phyloP scores from a whole-genome alignment of 257 asterid genomes.

The Solanum lycopersicoides region DNA sequence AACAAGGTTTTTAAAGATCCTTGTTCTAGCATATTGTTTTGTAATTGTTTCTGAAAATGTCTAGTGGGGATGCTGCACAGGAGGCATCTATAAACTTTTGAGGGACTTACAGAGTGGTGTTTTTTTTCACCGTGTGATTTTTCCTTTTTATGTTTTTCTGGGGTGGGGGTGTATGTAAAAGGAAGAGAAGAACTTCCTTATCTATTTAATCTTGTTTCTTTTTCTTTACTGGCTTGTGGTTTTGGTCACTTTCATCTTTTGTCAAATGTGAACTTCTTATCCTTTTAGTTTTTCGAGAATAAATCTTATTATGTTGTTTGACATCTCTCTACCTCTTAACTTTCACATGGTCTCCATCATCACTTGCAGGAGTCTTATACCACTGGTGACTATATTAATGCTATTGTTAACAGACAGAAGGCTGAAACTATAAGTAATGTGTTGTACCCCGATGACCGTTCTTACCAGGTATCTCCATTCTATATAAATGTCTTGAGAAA shows the following conservation, averaged over 20 bases:
- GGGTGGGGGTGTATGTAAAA: background rate
- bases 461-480: constrained; percentile 31
- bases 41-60: background rate
- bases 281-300: background rate
- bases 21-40: background rate
- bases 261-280: background rate
- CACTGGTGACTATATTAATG: constrained; percentile 43
- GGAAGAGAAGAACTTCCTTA: background rate
- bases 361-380: constrained; percentile 32
- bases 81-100: background rate
- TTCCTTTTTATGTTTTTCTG: background rate
- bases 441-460: constrained; percentile 45
- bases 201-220: background rate
- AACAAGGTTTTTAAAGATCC: too few species aligned
- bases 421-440: constrained; percentile 44
- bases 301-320: background rate
- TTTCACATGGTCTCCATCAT: background rate
- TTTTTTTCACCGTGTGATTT: background rate
- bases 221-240: background rate
- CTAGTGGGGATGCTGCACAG: background rate
- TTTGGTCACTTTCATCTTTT: background rate
- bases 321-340: background rate
- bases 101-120: background rate
- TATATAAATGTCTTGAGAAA: background rate
- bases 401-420: constrained; percentile 34